Base-by-base conservation (phyloP, 192 early-diverging fungal genomes). In the Rhizophagus sp. region DNA sequence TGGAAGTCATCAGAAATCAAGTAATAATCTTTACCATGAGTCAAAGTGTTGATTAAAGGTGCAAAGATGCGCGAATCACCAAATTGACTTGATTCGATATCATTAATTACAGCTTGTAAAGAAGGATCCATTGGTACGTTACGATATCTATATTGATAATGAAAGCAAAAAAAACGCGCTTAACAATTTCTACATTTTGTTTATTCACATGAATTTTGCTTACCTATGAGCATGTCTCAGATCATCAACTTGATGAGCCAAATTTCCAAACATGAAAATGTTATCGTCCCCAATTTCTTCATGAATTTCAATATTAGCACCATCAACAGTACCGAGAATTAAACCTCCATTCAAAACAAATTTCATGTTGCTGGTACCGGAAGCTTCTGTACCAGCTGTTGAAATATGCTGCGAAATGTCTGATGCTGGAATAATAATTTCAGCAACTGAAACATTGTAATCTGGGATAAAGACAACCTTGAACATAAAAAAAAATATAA, bases 361-460 rank as follows among this genome's bases (percentile, higher is more conserved):
- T 89, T 99, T 99, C 97, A 99, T 99, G 90, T 99, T 99, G 24
- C 97, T 98, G 11, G 98, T 99, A 67, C 98, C 98, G 24, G 97
- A 98, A 24, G 97, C 98, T 86, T 99, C 98, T 13, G 97, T 99
- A 76, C 97, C 98, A 22, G 98, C 98, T 6, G 97, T 98, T 33
- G 98, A 99, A 83, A 99, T 99, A 87, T 99, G 98, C 89, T 99
- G 97, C 63, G 98, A 99, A 78, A 99, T 96, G 87, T 99, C 98
- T 80, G 94, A 97, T 61, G 98, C 98, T 3, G 98, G 98, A 83
- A 97, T 93, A 78, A 99, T 94, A 76, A 96, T 88, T 88, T 98
- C 97, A 39, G 97, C 97, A 6, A 98, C 88, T 0, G 97, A 97
- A 36, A 99, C 98, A 82, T 96, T 98, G 89, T 99, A 99, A 89